Base-by-base conservation (phyloP, 352 stramenopile species). In the Pythium insidiosum region DNA sequence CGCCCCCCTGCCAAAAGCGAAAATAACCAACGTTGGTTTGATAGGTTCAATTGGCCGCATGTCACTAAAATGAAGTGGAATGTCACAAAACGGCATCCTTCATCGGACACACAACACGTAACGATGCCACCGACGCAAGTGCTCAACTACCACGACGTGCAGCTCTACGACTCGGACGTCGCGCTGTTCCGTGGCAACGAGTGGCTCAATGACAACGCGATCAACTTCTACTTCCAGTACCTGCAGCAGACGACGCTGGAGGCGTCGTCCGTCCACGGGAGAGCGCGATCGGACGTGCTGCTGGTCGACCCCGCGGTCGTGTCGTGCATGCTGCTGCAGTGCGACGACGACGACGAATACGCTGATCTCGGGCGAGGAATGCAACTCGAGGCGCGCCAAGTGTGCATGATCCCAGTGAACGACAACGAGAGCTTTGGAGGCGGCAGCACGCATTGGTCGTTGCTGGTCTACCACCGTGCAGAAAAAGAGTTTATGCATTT, bases 201-300 rank as follows among this genome's bases (percentile, higher is more conserved):
- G 49, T 93, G 80, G 80, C 78, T 93, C 23, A 90, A 93, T 48
- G 80, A 93, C 57, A 89, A 79, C 22, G 58, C 75, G 19, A 64
- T 93, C 50, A 78, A 90, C 67, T 93, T 93, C 47, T 90, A 87
- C 57, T 68, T 93, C 38, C 66, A 82, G 55, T 81, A 70, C 47
- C 33, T 88, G 22, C 69, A 66, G 23, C 71, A 76, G 25, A 71
- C 68, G 6, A n/a, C n/a, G n/a, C n/a, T n/a, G n/a, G n/a, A n/a
- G n/a, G n/a, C n/a, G n/a, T n/a, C n/a, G 22, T 56, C 6, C 71
- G 58, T 47, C 29, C 61, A 24, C 23, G 38, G 22, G n/a, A 23
- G 25, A 19, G 19, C 26, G 21, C 13, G 4, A 51, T 41, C 34
- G n/a, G 56, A 68, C 18, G 50, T 88, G 35, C 46, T 90, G 38